phyloP scores from a whole-genome alignment of 805 yeast species.

The Alloascoidea hylecoeti region DNA sequence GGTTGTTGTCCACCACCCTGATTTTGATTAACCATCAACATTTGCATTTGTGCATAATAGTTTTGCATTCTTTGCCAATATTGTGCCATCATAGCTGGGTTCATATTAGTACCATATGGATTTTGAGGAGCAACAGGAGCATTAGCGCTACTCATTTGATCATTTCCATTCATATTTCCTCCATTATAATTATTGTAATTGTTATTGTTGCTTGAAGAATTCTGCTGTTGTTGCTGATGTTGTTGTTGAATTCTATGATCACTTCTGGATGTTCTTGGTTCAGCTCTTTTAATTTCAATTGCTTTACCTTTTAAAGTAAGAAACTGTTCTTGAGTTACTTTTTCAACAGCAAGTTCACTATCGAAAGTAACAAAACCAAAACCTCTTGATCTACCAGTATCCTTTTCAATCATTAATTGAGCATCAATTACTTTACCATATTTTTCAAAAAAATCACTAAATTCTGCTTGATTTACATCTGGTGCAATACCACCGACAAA shows the following conservation, averaged over 20 bases:
- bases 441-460: slow-evolving; percentile 71
- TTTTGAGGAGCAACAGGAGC: slow-evolving; percentile 4
- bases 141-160: slow-evolving; percentile 5
- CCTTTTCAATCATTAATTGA: slow-evolving; percentile 93
- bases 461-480: slow-evolving; percentile 84
- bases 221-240: slow-evolving; percentile 5
- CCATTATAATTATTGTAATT: slow-evolving; percentile 6
- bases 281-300: slow-evolving; percentile 29
- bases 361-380: slow-evolving; percentile 95
- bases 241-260: slow-evolving; percentile 4
- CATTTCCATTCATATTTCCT: slow-evolving; percentile 3
- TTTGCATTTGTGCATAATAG: slow-evolving; percentile 22
- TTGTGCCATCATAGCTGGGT: slow-evolving; percentile 25
- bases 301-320: slow-evolving; percentile 71
- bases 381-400: slow-evolving; percentile 93
- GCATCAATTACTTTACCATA: slow-evolving; percentile 92
- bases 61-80: slow-evolving; percentile 25
- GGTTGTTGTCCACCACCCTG: neutral
- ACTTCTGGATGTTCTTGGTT: slow-evolving; percentile 13
- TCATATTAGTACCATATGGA: slow-evolving; percentile 16
- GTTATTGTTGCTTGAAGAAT: slow-evolving; percentile 4
- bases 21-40: slow-evolving; percentile 13
- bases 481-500: slow-evolving; percentile 96
- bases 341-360: slow-evolving; percentile 86
- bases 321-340: slow-evolving; percentile 70